Conservation (phyloP, 2,329 filamentous ascomycete genomes). For the Graphilbum sp. region DNA sequence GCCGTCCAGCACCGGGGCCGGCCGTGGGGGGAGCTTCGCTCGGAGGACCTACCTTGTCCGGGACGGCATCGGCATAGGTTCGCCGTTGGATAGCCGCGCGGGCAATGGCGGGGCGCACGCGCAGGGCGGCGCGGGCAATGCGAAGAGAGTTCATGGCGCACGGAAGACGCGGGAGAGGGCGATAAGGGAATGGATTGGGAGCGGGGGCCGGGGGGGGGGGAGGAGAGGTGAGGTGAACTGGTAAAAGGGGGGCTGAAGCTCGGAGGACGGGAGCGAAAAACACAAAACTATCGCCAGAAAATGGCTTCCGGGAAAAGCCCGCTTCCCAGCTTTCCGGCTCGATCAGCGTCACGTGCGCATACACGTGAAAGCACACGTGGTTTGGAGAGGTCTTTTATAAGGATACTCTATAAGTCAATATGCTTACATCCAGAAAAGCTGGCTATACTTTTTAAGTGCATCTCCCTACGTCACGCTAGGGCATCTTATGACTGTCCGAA, state of each 20-base stretch:
- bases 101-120: slow-evolving; percentile 64
- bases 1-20: too few relatives aligned
- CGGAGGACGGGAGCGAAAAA: slow-evolving; percentile 3
- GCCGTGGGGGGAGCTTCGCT: too few relatives aligned
- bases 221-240: neutral
- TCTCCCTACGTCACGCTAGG: too few relatives aligned
- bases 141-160: slow-evolving; percentile 81
- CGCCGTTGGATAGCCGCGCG: slow-evolving; percentile 66
- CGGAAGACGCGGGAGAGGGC: neutral
- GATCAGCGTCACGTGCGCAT: neutral
- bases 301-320: neutral
- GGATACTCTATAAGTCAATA: too few relatives aligned
- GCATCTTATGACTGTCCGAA: too few relatives aligned
- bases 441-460: too few relatives aligned
- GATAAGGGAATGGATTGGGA: neutral
- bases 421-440: too few relatives aligned
- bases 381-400: too few relatives aligned
- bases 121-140: slow-evolving; percentile 76
- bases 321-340: slow-evolving; percentile 2
- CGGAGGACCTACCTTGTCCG: slow-evolving; percentile 54
- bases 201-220: too few relatives aligned
- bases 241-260: neutral
- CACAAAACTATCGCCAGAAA: slow-evolving; percentile 5
- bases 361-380: neutral
- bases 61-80: slow-evolving; percentile 76